Evolutionary conservation across 768 basidiomycete species (phyloP).

Genomic region (Dendrothele bispora): DNA sequence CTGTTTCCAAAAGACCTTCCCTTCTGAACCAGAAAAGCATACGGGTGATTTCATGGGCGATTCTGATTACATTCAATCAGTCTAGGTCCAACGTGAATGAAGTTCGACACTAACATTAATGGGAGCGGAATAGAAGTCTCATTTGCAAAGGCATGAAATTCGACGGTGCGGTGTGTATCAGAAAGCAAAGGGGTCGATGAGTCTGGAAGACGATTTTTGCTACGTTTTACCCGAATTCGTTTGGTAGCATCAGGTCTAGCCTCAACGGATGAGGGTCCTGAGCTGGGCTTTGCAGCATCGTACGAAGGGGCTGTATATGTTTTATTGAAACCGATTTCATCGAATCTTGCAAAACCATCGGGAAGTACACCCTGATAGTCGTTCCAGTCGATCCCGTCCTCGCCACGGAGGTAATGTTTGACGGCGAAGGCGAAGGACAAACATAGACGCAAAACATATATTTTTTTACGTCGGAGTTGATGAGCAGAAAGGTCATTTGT

Average conservation of each 20-base stretch:
- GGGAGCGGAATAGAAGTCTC: conserved; percentile 77
- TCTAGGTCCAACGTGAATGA: not conserved
- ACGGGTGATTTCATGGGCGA: conserved; percentile 78
- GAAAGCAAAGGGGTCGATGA: conserved; percentile 64
- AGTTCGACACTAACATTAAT: conserved; percentile 52
- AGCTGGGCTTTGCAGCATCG: conserved; percentile 36
- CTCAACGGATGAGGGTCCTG: conserved; percentile 25
- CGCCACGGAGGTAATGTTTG: conserved; percentile 84
- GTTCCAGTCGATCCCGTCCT: conserved; percentile 69
- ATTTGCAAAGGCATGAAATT: conserved; percentile 59
- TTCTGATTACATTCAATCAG: conserved; percentile 37
- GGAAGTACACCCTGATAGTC: conserved; percentile 74
- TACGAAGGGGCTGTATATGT: conserved; percentile 36
- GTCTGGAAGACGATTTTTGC: conserved; percentile 53
- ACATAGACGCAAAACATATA: conserved; percentile 65
- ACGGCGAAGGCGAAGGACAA: conserved; percentile 72
- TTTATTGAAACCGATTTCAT: conserved; percentile 41
- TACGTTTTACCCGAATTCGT: conserved; percentile 68
- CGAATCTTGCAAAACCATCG: conserved; percentile 49
- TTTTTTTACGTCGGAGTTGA: conserved; percentile 66
- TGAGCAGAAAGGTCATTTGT: conserved; percentile 54
- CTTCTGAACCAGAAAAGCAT: conserved; percentile 72
- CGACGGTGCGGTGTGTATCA: conserved; percentile 52
- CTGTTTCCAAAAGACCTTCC: conserved; percentile 82
- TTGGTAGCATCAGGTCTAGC: conserved; percentile 55